Percentiles rank a stretch among this genome's conserved stretches.
These are phyloP conservation scores for Kluyveromyces starmeri DNA, from an alignment of 805 yeast species.

Conservation along the genomic window DNA sequence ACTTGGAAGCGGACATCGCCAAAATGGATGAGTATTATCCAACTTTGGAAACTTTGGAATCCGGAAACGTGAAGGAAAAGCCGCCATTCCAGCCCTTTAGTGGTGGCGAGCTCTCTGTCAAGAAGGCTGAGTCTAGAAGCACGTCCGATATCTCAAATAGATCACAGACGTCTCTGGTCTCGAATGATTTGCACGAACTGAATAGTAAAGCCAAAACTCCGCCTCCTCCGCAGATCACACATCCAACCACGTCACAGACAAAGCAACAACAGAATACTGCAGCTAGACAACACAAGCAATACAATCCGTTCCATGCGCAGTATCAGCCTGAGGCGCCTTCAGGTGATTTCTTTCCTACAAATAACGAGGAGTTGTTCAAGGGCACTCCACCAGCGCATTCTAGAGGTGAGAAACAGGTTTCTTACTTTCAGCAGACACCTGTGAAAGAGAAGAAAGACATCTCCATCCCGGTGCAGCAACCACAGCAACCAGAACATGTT, in stretches of 20 bases:
- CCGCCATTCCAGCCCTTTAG: not conserved
- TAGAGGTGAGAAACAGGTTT: not conserved
- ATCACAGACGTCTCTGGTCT: not conserved
- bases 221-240: not conserved
- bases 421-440: not conserved
- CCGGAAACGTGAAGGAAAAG: not conserved
- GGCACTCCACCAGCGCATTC: conserved; percentile 5
- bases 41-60: conserved; percentile 16
- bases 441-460: not conserved
- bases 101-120: not conserved
- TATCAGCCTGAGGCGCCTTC: conserved; percentile 6
- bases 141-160: conserved; percentile 1
- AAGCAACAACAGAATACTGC: not conserved
- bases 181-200: not conserved
- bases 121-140: not conserved
- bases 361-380: conserved; percentile 1
- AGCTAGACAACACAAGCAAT: conserved; percentile 25
- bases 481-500: not conserved
- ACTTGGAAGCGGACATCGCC: not conserved
- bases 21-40: conserved; percentile 13
- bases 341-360: not conserved
- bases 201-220: not conserved
- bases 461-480: not conserved
- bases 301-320: conserved; percentile 27
- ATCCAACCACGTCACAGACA: not conserved